Evolutionary conservation across 148 eudicot genomes (phyloP).

Genomic region (Spergularia marina): DNA sequence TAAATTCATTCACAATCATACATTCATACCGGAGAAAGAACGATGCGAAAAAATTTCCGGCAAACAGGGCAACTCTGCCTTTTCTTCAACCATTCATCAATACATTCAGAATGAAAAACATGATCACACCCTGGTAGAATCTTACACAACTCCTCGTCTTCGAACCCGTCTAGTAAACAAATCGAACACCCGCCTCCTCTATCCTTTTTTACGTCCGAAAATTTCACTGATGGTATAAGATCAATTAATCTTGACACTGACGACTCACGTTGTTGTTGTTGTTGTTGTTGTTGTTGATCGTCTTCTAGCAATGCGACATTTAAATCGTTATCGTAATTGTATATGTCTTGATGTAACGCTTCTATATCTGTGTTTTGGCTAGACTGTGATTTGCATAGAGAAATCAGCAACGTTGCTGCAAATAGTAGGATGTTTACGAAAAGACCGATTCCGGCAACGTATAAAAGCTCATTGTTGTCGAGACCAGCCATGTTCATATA

Average conservation of each 20-base stretch:
- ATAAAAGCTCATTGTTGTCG: constrained; percentile 12
- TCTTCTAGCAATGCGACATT: constrained; percentile 3
- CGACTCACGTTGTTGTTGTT: background rate
- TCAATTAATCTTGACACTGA: constrained; percentile 4
- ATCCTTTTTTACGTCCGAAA: background rate
- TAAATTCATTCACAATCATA: no score
- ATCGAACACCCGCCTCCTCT: constrained; percentile 23
- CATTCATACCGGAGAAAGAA: background rate
- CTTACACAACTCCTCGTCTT: constrained; percentile 29
- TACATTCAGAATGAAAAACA: constrained; percentile 31
- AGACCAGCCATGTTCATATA: constrained; percentile 14
- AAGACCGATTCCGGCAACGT: constrained; percentile 26
- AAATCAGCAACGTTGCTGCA: constrained; percentile 15
- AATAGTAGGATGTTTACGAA: constrained; percentile 22
- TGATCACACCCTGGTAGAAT: constrained; percentile 32
- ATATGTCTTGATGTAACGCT: constrained; percentile 3
- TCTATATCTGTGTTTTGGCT: constrained; percentile 14
- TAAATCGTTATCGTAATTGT: background rate
- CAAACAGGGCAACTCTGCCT: constrained; percentile 33
- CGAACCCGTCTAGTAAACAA: constrained; percentile 30
- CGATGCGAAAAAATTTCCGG: constrained; percentile 18
- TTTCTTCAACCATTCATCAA: constrained; percentile 29
- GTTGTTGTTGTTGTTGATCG: background rate
- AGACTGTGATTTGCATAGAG: background rate
- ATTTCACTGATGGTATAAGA: constrained; percentile 16